Evolutionary conservation across 345 rosid genomes (phyloP), one percentile per base, ranked within the genome.

Genomic region (Euphorbia tirucalli): DNA sequence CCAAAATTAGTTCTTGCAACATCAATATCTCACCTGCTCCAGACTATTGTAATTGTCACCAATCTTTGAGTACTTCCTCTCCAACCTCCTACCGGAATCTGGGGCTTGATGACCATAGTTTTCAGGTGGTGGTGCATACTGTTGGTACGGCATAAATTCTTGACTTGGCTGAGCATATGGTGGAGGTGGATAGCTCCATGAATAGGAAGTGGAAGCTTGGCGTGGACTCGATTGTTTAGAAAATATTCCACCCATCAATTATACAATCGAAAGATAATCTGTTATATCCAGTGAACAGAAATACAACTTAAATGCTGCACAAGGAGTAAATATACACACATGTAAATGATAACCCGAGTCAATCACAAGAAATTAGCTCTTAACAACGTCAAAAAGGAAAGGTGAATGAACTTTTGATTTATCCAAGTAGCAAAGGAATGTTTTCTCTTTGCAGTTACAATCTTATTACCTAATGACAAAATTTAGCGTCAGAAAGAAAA

Each of bases 61-160:
- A 80, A 89, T 89, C 79, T 86, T 89, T 4, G 90, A 86, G 66
- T 75, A 89, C 76, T 89, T 87, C 78, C 94, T 80, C 74, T 86
- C 89, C 74, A 89, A 70, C 68, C 76, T 83, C 84, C 74, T 82
- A 83, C 71, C 81, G 10, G 87, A 43, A 28, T 80, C 74, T 8
- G 82, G 71, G 49, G 78, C 81, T 66, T 28, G 78, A 68, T 77
- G 62, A 11, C 76, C 75, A 31, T 86, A 76, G 71, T 79, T 78
- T 54, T 66, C 85, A 80, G 86, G 70, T 22, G 83, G 81, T 19
- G 85, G 70, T 28, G 70, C 79, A 75, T 77, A 77, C 50, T 77
- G 73, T 35, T 75, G 84, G 35, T 70, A 77, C 19, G 81, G 55
- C n/a, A 48, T 83, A 84, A 77, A 76, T 52, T 78, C 84, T 70